phyloP scores from a whole-genome alignment of 208 protist species.

The Leishmania guyanensis region DNA sequence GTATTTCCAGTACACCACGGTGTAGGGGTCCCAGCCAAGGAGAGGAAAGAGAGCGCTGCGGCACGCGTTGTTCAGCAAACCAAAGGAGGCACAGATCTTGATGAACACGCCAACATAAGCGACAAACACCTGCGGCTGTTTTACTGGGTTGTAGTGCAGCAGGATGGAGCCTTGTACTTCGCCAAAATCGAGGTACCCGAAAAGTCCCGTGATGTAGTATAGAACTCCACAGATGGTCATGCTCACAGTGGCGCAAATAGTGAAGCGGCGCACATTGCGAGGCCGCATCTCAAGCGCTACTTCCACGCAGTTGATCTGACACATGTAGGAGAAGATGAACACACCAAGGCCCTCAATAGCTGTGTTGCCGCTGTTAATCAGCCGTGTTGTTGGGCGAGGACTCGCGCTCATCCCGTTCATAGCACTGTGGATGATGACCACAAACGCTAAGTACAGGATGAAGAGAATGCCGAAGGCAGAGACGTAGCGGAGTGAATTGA shows the following conservation, averaged over 20 bases:
- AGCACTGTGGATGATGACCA: slow-evolving; percentile 49
- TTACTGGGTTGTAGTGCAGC: slow-evolving; percentile 48
- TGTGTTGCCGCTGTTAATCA: slow-evolving; percentile 32
- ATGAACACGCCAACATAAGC: slow-evolving; percentile 63
- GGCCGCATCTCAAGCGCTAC: slow-evolving; percentile 47
- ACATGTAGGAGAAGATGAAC: slow-evolving; percentile 65
- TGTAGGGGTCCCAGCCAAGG: slow-evolving; percentile 30
- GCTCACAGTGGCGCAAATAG: slow-evolving; percentile 22
- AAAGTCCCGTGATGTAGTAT: slow-evolving; percentile 58
- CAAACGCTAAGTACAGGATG: slow-evolving; percentile 55
- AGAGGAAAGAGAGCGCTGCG: slow-evolving; percentile 48
- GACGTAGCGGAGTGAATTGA: slow-evolving; percentile 71
- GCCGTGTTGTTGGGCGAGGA: slow-evolving; percentile 5
- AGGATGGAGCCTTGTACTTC: slow-evolving; percentile 37
- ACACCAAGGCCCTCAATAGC: slow-evolving; percentile 42
- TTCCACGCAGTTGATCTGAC: slow-evolving; percentile 57
- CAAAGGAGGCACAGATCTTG: slow-evolving; percentile 67
- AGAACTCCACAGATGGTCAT: slow-evolving; percentile 53
- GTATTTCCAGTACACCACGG: slow-evolving; percentile 47
- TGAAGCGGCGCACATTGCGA: slow-evolving; percentile 28
- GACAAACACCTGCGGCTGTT: slow-evolving; percentile 40
- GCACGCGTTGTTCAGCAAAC: slow-evolving; percentile 39
- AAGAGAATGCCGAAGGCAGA: slow-evolving; percentile 49
- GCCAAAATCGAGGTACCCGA: slow-evolving; percentile 77
- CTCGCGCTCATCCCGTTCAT: slow-evolving; percentile 36